Conservation (phyloP, 2,329 filamentous ascomycete genomes). For the Aureobasidium sp. region DNA sequence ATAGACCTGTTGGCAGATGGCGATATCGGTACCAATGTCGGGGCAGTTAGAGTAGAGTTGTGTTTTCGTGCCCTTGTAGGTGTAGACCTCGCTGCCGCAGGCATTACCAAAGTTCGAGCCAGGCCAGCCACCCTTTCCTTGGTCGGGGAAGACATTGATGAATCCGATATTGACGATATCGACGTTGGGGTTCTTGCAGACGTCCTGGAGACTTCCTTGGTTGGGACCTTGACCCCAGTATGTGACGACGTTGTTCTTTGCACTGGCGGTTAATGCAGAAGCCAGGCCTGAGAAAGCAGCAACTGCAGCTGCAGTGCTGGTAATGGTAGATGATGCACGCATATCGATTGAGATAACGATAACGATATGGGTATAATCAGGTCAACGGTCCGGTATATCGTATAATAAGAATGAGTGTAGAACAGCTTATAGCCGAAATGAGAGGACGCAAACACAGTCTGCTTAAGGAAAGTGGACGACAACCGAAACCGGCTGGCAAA, state of each 20-base stretch:
- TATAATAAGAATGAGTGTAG: slow-evolving; percentile 24
- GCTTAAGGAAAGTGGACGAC: slow-evolving; percentile 10
- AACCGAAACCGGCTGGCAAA: slow-evolving; percentile 3
- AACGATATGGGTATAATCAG: slow-evolving; percentile 7
- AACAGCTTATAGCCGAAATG: slow-evolving; percentile 36
- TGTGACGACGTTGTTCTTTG: slow-evolving; percentile 41
- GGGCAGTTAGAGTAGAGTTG: slow-evolving; percentile 46
- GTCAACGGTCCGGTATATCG: slow-evolving; percentile 10
- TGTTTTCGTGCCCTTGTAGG: slow-evolving; percentile 30
- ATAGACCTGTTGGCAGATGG: slow-evolving; percentile 50
- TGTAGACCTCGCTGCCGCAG: slow-evolving; percentile 35
- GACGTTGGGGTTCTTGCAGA: slow-evolving; percentile 42
- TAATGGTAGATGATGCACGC: slow-evolving; percentile 25
- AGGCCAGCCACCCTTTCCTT: slow-evolving; percentile 37
- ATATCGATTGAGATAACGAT: slow-evolving; percentile 26
- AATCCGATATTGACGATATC: slow-evolving; percentile 51
- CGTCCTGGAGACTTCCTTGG: slow-evolving; percentile 40
- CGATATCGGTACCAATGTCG: slow-evolving; percentile 49
- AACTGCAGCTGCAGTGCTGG: slow-evolving; percentile 25
- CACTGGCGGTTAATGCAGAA: slow-evolving; percentile 32
- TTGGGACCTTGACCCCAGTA: slow-evolving; percentile 45
- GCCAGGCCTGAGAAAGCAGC: slow-evolving; percentile 25
- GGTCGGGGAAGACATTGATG: slow-evolving; percentile 45
- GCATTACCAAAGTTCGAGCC: slow-evolving; percentile 49
- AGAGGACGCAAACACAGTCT: slow-evolving; percentile 45